Evolutionary conservation across 2,329 filamentous ascomycete species (phyloP), one percentile per base, ranked within the genome.

Genomic region (Aspergillus fructus): DNA sequence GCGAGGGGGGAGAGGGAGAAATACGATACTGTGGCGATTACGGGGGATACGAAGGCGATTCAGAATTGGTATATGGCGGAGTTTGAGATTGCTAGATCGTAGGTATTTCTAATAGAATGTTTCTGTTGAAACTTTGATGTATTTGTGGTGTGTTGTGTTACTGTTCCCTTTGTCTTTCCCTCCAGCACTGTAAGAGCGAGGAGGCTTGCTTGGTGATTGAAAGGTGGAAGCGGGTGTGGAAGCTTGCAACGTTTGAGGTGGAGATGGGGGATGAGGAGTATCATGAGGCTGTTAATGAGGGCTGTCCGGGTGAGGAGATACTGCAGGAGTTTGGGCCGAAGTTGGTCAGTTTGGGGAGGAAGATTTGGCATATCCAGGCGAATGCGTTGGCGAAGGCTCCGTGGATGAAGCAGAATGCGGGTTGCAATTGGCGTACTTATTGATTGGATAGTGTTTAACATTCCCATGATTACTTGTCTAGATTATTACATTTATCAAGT

Each of bases 51-150:
- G 0, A 77, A 76, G 66, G 78, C 79, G 0, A 77, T 81, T 51
- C 79, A 81, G 58, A 80, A 80, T 56, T 81, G 78, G 79, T 81
- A 81, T 60, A 76, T 68, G 1, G 54, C 70, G 1, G 76, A 79
- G 65, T 69, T 55, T 41, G 49, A 50, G 21, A 50, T 41, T 30
- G 49, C 49, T 12, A 30, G 49, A n/a, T 49, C 47, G 11, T 49
- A 49, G 46, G 37, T 23, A 15, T 19, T 2, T 5, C 9, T 41
- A 21, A 17, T 41, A 41, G n/a, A 41, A 17, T 19, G 9, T 19
- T 19, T 19, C 19, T 19, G 19, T 19, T 19, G 19, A 19, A 19
- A 19, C 19, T 19, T 19, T 19, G 19, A 19, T 19, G 2, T 19
- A 19, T 19, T 3, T 19, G 19, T 19, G 19, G 2, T 19, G 19